Evolutionary conservation across 805 yeast species (phyloP).

Genomic region (Ogataea nitratoaversa): DNA sequence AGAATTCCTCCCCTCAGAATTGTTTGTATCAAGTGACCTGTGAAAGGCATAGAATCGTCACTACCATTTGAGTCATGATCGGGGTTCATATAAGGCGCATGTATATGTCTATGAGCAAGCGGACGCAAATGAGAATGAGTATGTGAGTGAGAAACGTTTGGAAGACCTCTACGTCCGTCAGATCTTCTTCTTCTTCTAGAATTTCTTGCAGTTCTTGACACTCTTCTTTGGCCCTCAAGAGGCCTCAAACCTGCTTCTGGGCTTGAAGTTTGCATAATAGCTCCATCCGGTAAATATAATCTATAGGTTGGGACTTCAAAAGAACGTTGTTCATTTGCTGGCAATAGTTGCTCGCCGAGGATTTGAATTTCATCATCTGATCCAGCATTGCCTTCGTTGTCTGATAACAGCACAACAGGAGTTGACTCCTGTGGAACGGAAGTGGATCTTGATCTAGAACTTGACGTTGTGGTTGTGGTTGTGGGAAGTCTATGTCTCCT

Average conservation of each 20-base stretch:
- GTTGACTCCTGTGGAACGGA: neutral
- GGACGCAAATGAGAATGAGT: neutral
- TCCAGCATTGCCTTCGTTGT: constrained; percentile 5
- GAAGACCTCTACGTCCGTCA: no score
- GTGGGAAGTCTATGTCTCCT: no score
- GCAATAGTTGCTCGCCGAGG: constrained; percentile 19
- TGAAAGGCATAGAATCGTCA: neutral
- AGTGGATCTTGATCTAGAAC: no score
- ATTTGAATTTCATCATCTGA: constrained; percentile 22
- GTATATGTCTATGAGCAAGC: neutral
- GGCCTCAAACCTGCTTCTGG: constrained; percentile 4
- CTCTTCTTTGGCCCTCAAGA: constrained; percentile 1
- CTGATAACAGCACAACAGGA: constrained; percentile 21
- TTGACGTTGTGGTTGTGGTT: neutral
- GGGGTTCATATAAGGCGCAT: neutral
- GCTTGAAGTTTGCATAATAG: constrained; percentile 9
- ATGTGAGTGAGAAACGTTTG: neutral
- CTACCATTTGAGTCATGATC: neutral
- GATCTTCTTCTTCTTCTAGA: neutral
- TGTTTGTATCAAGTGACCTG: neutral
- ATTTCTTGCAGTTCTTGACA: neutral
- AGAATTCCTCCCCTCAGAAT: neutral
- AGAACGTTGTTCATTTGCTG: constrained; percentile 8
- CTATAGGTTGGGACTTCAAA: constrained; percentile 13
- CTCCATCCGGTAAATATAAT: constrained; percentile 13